phyloP scores from a whole-genome alignment of 306 rosid genomes.

The Pueraria montana region DNA sequence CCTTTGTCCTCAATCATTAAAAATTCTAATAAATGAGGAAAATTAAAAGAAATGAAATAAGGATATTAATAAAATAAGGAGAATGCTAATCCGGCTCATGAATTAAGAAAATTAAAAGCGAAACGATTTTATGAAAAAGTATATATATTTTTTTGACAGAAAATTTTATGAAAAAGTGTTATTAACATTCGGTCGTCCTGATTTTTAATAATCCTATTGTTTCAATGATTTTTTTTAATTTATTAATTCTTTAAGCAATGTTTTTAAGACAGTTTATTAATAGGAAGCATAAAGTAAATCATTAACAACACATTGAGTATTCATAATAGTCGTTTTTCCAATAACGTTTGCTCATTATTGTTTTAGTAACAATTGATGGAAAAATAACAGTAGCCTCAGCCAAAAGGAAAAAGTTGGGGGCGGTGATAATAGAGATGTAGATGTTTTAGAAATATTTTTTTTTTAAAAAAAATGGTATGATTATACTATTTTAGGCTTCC shows the following conservation, averaged over 20 bases:
- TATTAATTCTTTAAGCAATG: not conserved
- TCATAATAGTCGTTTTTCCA: not conserved
- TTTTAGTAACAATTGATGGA: not conserved
- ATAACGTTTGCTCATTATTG: not conserved
- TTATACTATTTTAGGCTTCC: not conserved
- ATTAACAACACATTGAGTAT: not conserved
- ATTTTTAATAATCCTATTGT: not conserved
- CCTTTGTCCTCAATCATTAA: not conserved
- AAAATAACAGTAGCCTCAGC: constrained; percentile 26
- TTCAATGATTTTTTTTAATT: not conserved
- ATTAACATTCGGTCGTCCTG: not conserved
- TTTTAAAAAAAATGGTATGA: not conserved
- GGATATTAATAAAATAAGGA: too few relatives aligned
- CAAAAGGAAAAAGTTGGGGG: not conserved
- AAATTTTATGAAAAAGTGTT: not conserved
- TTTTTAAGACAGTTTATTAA: not conserved
- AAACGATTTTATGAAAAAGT: not conserved
- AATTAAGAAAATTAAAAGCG: not conserved
- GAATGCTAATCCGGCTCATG: not conserved
- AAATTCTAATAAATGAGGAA: not conserved
- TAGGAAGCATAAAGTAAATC: not conserved
- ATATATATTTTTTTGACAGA: too few relatives aligned
- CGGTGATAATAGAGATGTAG: not conserved
- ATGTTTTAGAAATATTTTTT: not conserved
- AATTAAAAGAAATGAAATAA: not conserved